Base-by-base conservation (phyloP, 2,329 filamentous ascomycete species). In the Rosellinia necatrix region DNA sequence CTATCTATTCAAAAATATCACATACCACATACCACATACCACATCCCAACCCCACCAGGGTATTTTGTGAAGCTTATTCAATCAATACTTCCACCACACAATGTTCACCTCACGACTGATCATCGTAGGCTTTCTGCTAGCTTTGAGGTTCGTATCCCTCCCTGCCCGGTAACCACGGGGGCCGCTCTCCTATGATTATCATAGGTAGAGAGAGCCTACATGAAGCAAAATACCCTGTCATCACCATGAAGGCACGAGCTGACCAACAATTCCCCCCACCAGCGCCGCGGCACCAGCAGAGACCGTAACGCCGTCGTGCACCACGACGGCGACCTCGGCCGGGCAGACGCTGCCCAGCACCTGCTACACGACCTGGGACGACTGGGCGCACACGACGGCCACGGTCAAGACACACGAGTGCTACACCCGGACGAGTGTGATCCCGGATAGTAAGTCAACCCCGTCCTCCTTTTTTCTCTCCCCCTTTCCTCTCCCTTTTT, bases 351-450 rank as follows among this genome's bases (percentile, higher is more conserved):
- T 65, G 12, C 68, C 68, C 0, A 59, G 35, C 2, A 51, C 60
- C 32, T 70, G 67, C 58, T 66, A 61, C 35, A 67, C 64, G 24
- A 68, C 66, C 0, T 35, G 58, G 22, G 52, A 63, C 30, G 64
- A 66, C 54, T 61, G 46, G 34, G 50, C 46, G 53, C 60, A 66
- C 44, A 58, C 49, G n/a, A 63, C 60, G 8, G 62, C 53, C 3
- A 53, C 38, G 35, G 64, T 65, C 15, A 53, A 57, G 46, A 63
- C 60, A 3, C 65, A 65, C 40, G 29, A 52, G 19, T 69, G 67
- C 58, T 66, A 65, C 48, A 67, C 67, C 13, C 57, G 59, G 35
- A 68, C 66, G 3, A 58, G 46, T 32, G 53, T 57, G 1, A 52
- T 53, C 5, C 58, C 60, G 25, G 55, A 60, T 2, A 35, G 67